Evolutionary conservation across 768 basidiomycete genomes (phyloP).

Genomic region (Cystobasidium tubakii): DNA sequence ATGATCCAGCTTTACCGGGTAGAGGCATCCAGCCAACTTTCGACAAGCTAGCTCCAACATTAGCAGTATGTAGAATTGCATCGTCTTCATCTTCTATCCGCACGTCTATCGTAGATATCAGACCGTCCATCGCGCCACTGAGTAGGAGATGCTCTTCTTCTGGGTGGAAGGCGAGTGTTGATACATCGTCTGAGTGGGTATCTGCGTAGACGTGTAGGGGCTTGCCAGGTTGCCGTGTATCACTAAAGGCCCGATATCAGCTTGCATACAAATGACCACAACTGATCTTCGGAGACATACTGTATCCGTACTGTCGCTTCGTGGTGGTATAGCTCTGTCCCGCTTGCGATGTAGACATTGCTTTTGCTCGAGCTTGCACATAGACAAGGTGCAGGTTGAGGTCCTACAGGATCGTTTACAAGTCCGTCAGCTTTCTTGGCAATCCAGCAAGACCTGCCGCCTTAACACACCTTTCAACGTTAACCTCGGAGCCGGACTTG

Average conservation of each 20-base stretch:
- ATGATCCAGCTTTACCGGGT: background rate
- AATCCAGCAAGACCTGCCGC: background rate
- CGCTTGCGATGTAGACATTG: conserved; percentile 40
- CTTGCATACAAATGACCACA: background rate
- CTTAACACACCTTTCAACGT: conserved; percentile 38
- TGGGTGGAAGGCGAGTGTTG: conserved; percentile 44
- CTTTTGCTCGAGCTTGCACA: conserved; percentile 41
- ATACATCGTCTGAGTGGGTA: conserved; percentile 46
- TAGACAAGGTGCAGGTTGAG: conserved; percentile 41
- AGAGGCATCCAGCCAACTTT: conserved; percentile 43
- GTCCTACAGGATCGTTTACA: conserved; percentile 16
- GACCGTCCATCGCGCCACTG: conserved; percentile 44
- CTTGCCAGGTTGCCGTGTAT: conserved; percentile 37
- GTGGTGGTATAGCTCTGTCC: conserved; percentile 42
- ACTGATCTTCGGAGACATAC: background rate
- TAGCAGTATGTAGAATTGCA: conserved; percentile 42
- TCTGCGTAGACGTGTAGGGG: conserved; percentile 43
- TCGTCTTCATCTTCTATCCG: conserved; percentile 46
- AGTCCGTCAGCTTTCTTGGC: background rate
- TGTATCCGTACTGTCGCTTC: conserved; percentile 44
- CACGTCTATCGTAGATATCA: conserved; percentile 44
- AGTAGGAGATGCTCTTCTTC: conserved; percentile 42
- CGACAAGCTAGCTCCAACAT: conserved; percentile 41
- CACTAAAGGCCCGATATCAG: conserved; percentile 27
- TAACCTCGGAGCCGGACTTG: conserved; percentile 40